phyloP scores from a whole-genome alignment of 108 stramenopile species.

The Stephanodiscus minutulus region DNA sequence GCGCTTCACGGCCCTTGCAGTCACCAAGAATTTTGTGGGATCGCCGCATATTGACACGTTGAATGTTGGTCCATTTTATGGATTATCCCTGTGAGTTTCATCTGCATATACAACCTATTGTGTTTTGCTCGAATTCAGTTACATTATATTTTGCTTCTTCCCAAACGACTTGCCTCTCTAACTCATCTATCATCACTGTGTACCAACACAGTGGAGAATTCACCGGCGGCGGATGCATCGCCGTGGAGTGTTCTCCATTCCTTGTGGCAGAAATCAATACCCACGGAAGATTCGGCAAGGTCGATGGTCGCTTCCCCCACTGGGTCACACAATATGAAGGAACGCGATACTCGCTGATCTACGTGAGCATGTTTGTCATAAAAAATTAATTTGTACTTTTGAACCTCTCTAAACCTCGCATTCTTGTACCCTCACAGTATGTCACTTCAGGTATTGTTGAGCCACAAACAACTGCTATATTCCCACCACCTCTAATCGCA shows the following conservation, averaged over 20 bases:
- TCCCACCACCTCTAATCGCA: slow-evolving; percentile 8
- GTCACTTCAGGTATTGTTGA: slow-evolving; percentile 28
- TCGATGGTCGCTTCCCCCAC: slow-evolving; percentile 75
- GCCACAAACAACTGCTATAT: slow-evolving; percentile 35
- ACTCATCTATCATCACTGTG: background rate
- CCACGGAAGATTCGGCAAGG: slow-evolving; percentile 56
- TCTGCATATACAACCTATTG: background rate
- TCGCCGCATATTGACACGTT: slow-evolving; percentile 73
- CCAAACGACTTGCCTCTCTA: background rate
- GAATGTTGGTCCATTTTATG: slow-evolving; percentile 75
- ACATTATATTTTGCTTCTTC: background rate
- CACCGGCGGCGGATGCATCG: slow-evolving; percentile 48
- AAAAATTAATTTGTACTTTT: background rate
- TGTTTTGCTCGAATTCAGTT: background rate
- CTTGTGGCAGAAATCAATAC: slow-evolving; percentile 63
- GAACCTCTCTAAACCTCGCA: background rate
- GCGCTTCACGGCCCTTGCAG: slow-evolving; percentile 64
- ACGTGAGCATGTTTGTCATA: slow-evolving; percentile 21
- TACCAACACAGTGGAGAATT: slow-evolving; percentile 35
- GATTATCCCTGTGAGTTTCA: slow-evolving; percentile 53
- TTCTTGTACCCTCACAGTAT: slow-evolving; percentile 4
- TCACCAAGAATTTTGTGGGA: slow-evolving; percentile 65
- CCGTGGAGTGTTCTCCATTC: slow-evolving; percentile 57
- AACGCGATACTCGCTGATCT: slow-evolving; percentile 61
- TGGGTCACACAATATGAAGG: slow-evolving; percentile 67